Base-by-base conservation (phyloP, 306 rosid species). In the Dryas octopetala region DNA sequence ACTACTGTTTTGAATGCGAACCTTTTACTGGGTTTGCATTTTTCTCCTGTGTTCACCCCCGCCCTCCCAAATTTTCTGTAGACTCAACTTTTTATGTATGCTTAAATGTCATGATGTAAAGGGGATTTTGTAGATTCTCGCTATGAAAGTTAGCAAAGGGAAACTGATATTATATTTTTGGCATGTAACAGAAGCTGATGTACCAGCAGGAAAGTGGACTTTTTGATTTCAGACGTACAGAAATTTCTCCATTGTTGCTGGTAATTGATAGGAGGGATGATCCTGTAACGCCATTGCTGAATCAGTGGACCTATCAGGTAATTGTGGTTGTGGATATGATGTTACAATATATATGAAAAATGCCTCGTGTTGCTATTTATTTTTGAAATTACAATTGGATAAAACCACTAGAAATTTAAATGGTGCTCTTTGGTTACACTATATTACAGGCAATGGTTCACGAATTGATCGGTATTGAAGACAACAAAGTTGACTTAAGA, bases 231-330 rank as follows among this genome's bases (percentile, higher is more conserved):
- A 88, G 98, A 80, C 88, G 93, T 82, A 87, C 73, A 53, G 98
- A 93, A 78, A 79, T 89, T 75, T 86, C 97, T 80, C 98, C 98
- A 1, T 78, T 93, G 82, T 87, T 93, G 74, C 85, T 93, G 85
- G 93, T 91, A 68, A 85, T 93, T 80, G 98, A 93, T 86, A 83
- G 98, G 89, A 91, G 97, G 79, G 98, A 93, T 77, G 98, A 91
- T 81, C 98, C 98, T n/a, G 90, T 91, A 70, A 88, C 97, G 66
- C 92, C 97, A 1, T 80, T 93, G 83, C 86, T 93, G 76, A 89
- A 91, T 77, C 97, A 91, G 50, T 93, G 98, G 98, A 93, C 98
- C 43, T 93, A 93, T 83, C 97, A 93, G 97, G 98, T 91, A 81
- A 62, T 52, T 70, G 62, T 69, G 61, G 16, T 32, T 52, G 50